Percentiles rank a stretch among this genome's conserved stretches.
These are phyloP conservation scores for Kwoniella bestiolae DNA, from an alignment of 768 basidiomycete genomes.

Conservation along the genomic window DNA sequence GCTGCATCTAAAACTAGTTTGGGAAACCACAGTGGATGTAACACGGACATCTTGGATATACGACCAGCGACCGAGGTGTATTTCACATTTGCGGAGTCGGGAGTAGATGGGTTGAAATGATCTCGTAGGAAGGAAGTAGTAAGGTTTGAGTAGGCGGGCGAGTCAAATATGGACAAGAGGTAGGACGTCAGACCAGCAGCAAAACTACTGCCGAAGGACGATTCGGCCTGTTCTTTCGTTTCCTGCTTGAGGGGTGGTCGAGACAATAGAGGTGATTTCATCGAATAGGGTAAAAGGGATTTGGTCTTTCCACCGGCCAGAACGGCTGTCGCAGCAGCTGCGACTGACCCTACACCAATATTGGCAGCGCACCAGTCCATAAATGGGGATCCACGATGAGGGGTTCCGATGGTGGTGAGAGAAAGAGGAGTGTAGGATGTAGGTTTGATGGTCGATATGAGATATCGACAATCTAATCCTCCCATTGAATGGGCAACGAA, in stretches of 20 bases:
- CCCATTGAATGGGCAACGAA: conserved; percentile 98
- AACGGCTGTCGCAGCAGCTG: conserved; percentile 44
- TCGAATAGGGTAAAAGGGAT: conserved; percentile 59
- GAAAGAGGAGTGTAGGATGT: conserved; percentile 81
- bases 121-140: conserved; percentile 74
- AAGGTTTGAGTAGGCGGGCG: conserved; percentile 93
- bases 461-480: conserved; percentile 88
- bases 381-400: conserved; percentile 94
- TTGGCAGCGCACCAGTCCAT: conserved; percentile 99
- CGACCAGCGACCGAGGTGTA: conserved; percentile 91
- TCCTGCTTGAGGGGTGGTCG: conserved; percentile 37
- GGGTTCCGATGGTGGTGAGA: conserved; percentile 85
- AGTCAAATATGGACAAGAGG: conserved; percentile 85
- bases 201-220: conserved; percentile 65
- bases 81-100: conserved; percentile 73
- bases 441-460: conserved; percentile 84
- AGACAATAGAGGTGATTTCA: conserved; percentile 60
- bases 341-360: conserved; percentile 75
- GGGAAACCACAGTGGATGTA: conserved; percentile 93
- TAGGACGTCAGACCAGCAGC: conserved; percentile 85
- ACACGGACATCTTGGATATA: conserved; percentile 59
- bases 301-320: conserved; percentile 35
- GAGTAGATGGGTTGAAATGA: conserved; percentile 62
- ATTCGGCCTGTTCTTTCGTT: conserved; percentile 23
- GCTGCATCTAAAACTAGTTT: conserved; percentile 90